Conservation (phyloP, 1,284 basidiomycete genomes). For the Cutaneotrichosporon cavernicola region DNA sequence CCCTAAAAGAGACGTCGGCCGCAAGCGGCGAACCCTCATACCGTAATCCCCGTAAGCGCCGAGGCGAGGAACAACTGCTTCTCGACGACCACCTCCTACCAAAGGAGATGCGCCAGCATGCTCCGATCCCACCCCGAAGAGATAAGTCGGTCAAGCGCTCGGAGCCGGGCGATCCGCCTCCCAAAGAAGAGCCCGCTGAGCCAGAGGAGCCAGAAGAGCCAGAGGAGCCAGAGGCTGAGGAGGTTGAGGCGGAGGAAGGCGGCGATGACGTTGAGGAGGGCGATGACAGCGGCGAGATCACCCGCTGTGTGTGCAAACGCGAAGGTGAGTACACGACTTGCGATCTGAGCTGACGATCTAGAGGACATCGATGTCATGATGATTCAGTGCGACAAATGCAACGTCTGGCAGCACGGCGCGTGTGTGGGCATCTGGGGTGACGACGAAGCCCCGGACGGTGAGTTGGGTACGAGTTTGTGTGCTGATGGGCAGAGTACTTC, state of each 20-base stretch:
- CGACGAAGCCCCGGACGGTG: slow-evolving; percentile 72
- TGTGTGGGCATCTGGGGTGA: slow-evolving; percentile 93
- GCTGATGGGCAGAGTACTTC: slow-evolving; percentile 61
- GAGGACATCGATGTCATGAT: slow-evolving; percentile 77
- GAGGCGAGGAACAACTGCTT: slow-evolving; percentile 45
- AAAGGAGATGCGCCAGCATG: slow-evolving; percentile 36
- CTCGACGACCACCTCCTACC: slow-evolving; percentile 47
- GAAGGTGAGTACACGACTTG: slow-evolving; percentile 62
- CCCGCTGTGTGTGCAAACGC: slow-evolving; percentile 90
- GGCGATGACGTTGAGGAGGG: slow-evolving; percentile 47
- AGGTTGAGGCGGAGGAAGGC: slow-evolving; percentile 57
- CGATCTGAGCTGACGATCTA: slow-evolving; percentile 16
- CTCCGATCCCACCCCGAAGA: slow-evolving; percentile 17
- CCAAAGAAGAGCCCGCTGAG: slow-evolving; percentile 14
- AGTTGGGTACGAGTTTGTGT: slow-evolving; percentile 50
- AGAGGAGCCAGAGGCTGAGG: slow-evolving; percentile 40
- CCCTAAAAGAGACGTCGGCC: slow-evolving; percentile 8
- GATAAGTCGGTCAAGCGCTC: slow-evolving; percentile 19
- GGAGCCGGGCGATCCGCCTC: slow-evolving; percentile 14
- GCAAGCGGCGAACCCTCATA: slow-evolving; percentile 16
- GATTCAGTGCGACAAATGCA: slow-evolving; percentile 96
- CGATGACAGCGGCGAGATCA: slow-evolving; percentile 73
- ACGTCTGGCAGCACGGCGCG: slow-evolving; percentile 95
- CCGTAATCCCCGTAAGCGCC: slow-evolving; percentile 30
- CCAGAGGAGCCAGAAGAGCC: slow-evolving; percentile 15